These are phyloP conservation scores for Torulaspora quercuum DNA, from an alignment of 805 yeast genomes.

Conservation along the genomic window DNA sequence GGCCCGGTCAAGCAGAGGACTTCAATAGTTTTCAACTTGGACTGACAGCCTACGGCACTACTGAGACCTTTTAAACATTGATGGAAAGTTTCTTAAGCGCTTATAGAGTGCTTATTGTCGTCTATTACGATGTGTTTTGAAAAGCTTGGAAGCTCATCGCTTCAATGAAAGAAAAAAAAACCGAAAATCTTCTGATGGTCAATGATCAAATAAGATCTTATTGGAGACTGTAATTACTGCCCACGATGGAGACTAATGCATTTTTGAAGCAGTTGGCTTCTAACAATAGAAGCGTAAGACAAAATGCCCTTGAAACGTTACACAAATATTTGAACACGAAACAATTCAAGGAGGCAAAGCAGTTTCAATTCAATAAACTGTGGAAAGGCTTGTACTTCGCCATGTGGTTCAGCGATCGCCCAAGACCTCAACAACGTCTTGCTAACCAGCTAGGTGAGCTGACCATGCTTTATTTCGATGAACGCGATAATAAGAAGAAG, in stretches of 20 bases:
- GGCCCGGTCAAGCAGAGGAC: too few species aligned
- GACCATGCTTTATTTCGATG: constrained; percentile 27
- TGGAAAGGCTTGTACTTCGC: constrained; percentile 96
- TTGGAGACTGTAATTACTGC: too few species aligned
- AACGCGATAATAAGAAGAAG: constrained; percentile 28
- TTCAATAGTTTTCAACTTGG: too few species aligned
- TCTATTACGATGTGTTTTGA: constrained; percentile 7
- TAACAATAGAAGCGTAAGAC: constrained; percentile 68
- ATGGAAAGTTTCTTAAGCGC: too few species aligned
- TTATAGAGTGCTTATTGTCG: too few species aligned
- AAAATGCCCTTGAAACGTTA: constrained; percentile 64
- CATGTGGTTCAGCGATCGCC: constrained; percentile 96
- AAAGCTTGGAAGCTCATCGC: constrained; percentile 11
- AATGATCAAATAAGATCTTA: too few species aligned
- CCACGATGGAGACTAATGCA: constrained; percentile 39
- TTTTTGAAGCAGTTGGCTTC: constrained; percentile 84
- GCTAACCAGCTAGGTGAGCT: constrained; percentile 68
- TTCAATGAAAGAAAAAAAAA: too few species aligned
- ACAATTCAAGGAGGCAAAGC: constrained; percentile 42
- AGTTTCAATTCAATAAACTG: constrained; percentile 66
- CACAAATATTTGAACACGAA: constrained; percentile 50
- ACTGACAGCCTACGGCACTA: too few species aligned
- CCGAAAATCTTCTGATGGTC: not conserved
- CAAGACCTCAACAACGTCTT: constrained; percentile 83
- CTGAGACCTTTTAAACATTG: too few species aligned